Base-by-base conservation (phyloP, 1,284 basidiomycete genomes). In the Psilocybe mexicana region DNA sequence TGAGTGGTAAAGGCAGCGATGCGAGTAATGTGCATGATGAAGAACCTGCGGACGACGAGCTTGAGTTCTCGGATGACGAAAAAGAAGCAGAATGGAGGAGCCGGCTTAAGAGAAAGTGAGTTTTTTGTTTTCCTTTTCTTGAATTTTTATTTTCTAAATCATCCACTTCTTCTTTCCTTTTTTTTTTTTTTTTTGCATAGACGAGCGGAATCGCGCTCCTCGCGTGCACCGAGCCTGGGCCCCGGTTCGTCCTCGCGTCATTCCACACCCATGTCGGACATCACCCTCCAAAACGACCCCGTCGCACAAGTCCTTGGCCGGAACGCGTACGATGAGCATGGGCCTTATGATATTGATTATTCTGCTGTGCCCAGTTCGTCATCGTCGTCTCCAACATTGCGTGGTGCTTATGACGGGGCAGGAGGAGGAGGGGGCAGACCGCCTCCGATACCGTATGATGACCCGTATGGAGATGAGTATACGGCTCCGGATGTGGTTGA, bases 1-100 rank as follows among this genome's bases (percentile, higher is more conserved):
- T 83, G 38, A 40, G 38, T 12, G 38, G 38, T 47, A 93, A 87
- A 68, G 94, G 93, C 40, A 94, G 91, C 65, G 93, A 96, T 65
- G 93, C 94, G n/a, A 94, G 92, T 69, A 96, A 96, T 70, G 80
- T 93, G 6, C 86, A 93, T 65, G 94, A 96, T 66, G 93, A 96
- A 72, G 93, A 96, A 68, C 88, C 91, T 0, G 89, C 78, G 2
- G 93, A 91, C 11, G 85, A 93, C 55, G 93, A 96, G 67, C 67
- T 93, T 18, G 93, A 96, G 66, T 96, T 94, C 69, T 93, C 91
- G 4, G 94, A 96, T 61, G 93, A 96, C 64, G 93, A 96, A 69
- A 82, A 87, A 55, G 94, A 96, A 69, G 84, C 85, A 14, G 84
- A 83, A 36, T 81, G 86, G 65, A 89, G 82, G 70, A 78, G 81